Evolutionary conservation across 352 stramenopile genomes (phyloP), one percentile per base, ranked within the genome.

Genomic region (Globisporangium splendens): DNA sequence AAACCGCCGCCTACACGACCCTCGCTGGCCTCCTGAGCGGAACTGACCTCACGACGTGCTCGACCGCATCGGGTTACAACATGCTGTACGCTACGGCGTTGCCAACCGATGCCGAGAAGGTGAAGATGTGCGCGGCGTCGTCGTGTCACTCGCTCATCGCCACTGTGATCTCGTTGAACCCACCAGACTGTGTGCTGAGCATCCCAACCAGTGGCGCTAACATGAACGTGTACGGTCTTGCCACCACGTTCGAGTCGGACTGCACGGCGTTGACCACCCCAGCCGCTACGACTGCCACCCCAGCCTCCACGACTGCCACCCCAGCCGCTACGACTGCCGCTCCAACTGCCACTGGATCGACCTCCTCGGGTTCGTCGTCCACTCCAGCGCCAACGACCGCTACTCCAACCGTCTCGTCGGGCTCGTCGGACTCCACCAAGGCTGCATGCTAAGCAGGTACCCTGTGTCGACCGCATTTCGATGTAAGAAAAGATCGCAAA

Each of bases 211-310:
- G 63, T 62, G 50, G 63, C 17, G 46, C 59, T 46, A 51, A 68
- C 58, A 69, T 79, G 48, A 79, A 79, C 56, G 51, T 76, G 44
- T 72, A 78, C 50, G 56, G 46, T 8, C 59, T 80, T 57, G 70
- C 59, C 50, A 73, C 73, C 46, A 80, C 72, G 38, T 91, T 91
- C 39, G 78, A 85, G 55, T 78, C 59, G 47, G 69, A 28, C 46
- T 50, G 47, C 47, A 53, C 28, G 24, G 24, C 24, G 24, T 31
- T 31, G 24, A 31, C 24, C 24, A 31, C 24, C 24, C 24, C 24
- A 6, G 24, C 24, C 24, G 24, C 24, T 31, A 31, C 24, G 2
- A 31, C 24, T 5, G 24, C 24, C 24, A 43, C 38, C 38, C 38
- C 38, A 11, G 14, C 38, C 11, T 1, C 38, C 3, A 43, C 38